Conservation (phyloP, 2,329 filamentous ascomycete species). For the Botryotinia calthae region DNA sequence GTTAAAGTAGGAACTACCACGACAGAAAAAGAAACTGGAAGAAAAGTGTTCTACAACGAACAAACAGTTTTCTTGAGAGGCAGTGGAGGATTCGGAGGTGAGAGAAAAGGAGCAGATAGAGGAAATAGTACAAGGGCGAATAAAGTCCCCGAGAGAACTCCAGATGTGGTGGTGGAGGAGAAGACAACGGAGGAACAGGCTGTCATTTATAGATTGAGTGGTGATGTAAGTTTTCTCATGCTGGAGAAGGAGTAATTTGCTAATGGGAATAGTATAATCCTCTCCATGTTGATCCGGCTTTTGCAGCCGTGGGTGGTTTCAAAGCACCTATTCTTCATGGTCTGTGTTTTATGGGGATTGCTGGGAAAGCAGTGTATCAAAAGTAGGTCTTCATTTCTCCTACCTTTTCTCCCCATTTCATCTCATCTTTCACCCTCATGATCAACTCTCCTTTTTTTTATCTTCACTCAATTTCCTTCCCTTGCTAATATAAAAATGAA, state of each 20-base stretch:
- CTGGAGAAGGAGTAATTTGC: background rate
- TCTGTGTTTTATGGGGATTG: conserved; percentile 91
- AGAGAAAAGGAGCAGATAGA: conserved; percentile 71
- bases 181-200: conserved; percentile 88
- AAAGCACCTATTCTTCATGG: conserved; percentile 92
- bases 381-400: conserved; percentile 46
- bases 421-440: background rate
- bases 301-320: conserved; percentile 95
- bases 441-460: background rate
- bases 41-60: conserved; percentile 97
- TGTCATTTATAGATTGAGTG: conserved; percentile 86
- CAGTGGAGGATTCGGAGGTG: conserved; percentile 84
- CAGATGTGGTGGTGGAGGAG: conserved; percentile 82
- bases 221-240: conserved; percentile 66
- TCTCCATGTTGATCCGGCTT: conserved; percentile 90
- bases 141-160: conserved; percentile 69
- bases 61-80: conserved; percentile 89
- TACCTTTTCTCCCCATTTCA: background rate
- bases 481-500: background rate
- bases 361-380: conserved; percentile 85
- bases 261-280: conserved; percentile 46
- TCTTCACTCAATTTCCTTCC: no score
- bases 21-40: conserved; percentile 77
- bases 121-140: conserved; percentile 79
- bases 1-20: conserved; percentile 79